Percentiles rank a stretch among this genome's conserved stretches.
These are phyloP conservation scores for Sarcomyxa edulis DNA, from an alignment of 768 basidiomycete genomes.

Conservation along the genomic window DNA sequence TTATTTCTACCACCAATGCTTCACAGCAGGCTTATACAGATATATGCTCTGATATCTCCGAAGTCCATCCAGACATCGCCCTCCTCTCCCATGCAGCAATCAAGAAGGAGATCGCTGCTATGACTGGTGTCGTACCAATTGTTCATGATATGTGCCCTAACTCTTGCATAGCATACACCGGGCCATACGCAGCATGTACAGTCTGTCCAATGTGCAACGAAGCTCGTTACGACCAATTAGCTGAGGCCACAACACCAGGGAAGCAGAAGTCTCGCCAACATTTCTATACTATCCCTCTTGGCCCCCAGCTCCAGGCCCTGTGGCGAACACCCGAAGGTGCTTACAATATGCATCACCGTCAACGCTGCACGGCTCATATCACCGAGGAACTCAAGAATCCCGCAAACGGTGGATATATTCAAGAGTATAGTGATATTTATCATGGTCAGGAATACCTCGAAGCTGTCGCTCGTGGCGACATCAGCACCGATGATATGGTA, in stretches of 20 bases:
- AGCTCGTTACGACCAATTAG: constrained; percentile 22
- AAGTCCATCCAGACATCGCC: constrained; percentile 16
- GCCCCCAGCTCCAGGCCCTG: constrained; percentile 30
- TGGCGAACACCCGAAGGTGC: constrained; percentile 16
- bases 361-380: constrained; percentile 8
- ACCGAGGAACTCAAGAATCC: constrained; percentile 2
- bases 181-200: constrained; percentile 23
- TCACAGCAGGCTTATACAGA: constrained; percentile 24
- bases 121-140: constrained; percentile 30
- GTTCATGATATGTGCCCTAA: constrained; percentile 36
- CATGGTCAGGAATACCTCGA: constrained; percentile 21
- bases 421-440: constrained; percentile 19
- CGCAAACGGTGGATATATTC: constrained; percentile 1
- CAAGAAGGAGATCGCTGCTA: constrained; percentile 18
- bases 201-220: constrained; percentile 26
- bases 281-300: constrained; percentile 31
- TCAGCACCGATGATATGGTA: constrained; percentile 24
- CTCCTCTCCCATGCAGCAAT: constrained; percentile 24
- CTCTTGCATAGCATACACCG: constrained; percentile 34
- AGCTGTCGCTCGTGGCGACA: constrained; percentile 10
- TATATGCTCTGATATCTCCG: constrained; percentile 14
- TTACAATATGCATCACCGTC: constrained; percentile 14
- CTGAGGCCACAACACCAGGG: neutral
- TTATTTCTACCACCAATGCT: constrained; percentile 19
- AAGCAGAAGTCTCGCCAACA: constrained; percentile 15